Base-by-base conservation (phyloP, 1,284 basidiomycete genomes). In the Trichosporon sp. region DNA sequence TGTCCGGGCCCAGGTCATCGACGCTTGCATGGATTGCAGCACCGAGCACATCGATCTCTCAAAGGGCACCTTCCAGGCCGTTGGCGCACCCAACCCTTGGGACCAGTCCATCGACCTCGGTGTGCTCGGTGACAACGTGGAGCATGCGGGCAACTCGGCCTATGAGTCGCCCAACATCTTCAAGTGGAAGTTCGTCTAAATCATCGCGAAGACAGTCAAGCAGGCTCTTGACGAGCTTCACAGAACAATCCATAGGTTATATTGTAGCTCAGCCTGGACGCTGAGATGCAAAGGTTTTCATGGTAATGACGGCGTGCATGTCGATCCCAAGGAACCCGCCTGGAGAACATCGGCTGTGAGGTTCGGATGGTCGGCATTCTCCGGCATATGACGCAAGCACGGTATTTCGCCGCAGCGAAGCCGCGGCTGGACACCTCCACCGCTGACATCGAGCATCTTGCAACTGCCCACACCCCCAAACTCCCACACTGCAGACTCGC, bases 1-100 rank as follows among this genome's bases (percentile, higher is more conserved):
- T 27, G 63, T 29, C n/a, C 29, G 64, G 47, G 5, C 47, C 64
- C 31, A 42, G 38, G 64, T 65, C 64, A 32, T 53, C 47, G 64
- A 65, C 31, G 31, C 18, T 9, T 65, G 64, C 47, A 9, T 29
- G 44, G 12, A 18, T 3, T 65, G 64, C 47, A 18, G 8, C 31
- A 12, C 15, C 7, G 31, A 25, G 47, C 21, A 21, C 18, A 29
- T 65, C 47, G 64, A 65, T n/a, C 47, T 65, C 18, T 31, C 25
- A 2, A 29, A 44, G 42, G 31, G 27, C 21, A 15, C 44, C 47
- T 65, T 60, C 27, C 27, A 60, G 18, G 56, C 56, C n/a, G 25
- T 56, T 27, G 51, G 51, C 15, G 51, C n/a, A n/a, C n/a, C n/a
- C n/a, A n/a, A n/a, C n/a, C n/a, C n/a, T n/a, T n/a, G n/a, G n/a